Evolutionary conservation across 345 rosid species (phyloP).

Genomic region (Rhizophora mangle): DNA sequence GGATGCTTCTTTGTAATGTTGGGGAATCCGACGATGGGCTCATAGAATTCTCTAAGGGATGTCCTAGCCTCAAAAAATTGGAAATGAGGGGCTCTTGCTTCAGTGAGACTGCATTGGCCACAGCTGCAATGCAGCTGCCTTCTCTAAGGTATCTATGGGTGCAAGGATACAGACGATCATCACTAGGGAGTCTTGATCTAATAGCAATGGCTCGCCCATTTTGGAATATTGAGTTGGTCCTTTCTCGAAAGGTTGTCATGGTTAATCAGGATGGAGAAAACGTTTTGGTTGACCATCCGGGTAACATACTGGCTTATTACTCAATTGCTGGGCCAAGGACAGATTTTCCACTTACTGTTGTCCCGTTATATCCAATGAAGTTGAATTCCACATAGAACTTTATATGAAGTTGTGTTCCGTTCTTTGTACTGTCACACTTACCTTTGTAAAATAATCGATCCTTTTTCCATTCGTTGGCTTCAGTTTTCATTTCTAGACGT

Average conservation of each 20-base stretch:
- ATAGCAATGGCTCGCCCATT: constrained; percentile 77
- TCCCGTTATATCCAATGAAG: constrained; percentile 40
- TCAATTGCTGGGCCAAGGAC: constrained; percentile 86
- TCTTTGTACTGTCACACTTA: neutral
- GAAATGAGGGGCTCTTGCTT: constrained; percentile 95
- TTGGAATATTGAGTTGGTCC: constrained; percentile 94
- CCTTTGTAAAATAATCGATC: constrained; percentile 30
- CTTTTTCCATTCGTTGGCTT: constrained; percentile 20
- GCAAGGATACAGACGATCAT: constrained; percentile 72
- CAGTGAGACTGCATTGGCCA: constrained; percentile 71
- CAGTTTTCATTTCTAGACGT: constrained; percentile 14
- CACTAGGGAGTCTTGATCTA: constrained; percentile 50
- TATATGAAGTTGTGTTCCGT: constrained; percentile 27
- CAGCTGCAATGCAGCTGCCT: constrained; percentile 52
- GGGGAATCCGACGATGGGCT: constrained; percentile 81
- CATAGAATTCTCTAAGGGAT: constrained; percentile 73
- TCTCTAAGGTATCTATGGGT: constrained; percentile 95
- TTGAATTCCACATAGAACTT: constrained; percentile 25
- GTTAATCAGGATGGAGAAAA: constrained; percentile 32
- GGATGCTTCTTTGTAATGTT: constrained; percentile 89
- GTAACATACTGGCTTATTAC: constrained; percentile 89
- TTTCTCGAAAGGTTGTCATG: constrained; percentile 37
- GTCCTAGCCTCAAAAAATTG: constrained; percentile 78
- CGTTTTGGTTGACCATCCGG: constrained; percentile 53
- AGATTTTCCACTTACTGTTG: constrained; percentile 73